Evolutionary conservation across 208 protist genomes (phyloP), one percentile per base, ranked within the genome.

Genomic region (Porcisia hertigi): DNA sequence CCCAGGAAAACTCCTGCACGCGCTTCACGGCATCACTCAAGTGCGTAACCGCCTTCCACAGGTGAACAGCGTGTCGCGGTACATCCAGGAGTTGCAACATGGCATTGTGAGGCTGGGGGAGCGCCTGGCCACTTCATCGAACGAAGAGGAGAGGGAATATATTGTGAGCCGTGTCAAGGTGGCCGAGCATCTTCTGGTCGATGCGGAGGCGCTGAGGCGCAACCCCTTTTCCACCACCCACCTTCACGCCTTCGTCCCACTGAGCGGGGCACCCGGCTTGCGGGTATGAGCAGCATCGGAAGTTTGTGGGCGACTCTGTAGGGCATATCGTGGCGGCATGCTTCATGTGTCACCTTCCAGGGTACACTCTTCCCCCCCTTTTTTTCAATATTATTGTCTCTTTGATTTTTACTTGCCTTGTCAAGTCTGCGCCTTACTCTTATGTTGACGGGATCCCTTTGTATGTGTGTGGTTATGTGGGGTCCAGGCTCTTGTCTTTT

Each of bases 31-130:
- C 43, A 82, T 93, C 54, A 65, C 83, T 11, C 77, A 85, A 41
- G 83, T 91, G 71, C 76, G 75, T 59, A 94, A 94, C 69, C 77
- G 63, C 11, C 71, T 85, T 6, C 82, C 88, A n/a, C 71, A 80
- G 45, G 80, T 80, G 59, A 90, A 88, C 74, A 91, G 88, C 73
- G 76, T 91, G 4, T 69, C 73, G 65, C 75, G 79, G 58, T 84
- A 89, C 77, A 84, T 94, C 25, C 63, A 58, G 12, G 90, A 92
- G 54, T 73, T 94, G 55, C 84, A 91, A 71, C 82, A 85, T 53
- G 83, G 83, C 49, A 86, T 94, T 49, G 74, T 81, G 36, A 87
- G 79, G 76, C 81, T 94, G 54, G 67, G 73, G 34, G 83, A 86
- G 52, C 86, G 82, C 66, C 77, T 79, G 58, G 57, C 83, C 20